Conservation (phyloP, 225 moss, liverwort and hornwort genomes). For the Polytrichum formosum region DNA sequence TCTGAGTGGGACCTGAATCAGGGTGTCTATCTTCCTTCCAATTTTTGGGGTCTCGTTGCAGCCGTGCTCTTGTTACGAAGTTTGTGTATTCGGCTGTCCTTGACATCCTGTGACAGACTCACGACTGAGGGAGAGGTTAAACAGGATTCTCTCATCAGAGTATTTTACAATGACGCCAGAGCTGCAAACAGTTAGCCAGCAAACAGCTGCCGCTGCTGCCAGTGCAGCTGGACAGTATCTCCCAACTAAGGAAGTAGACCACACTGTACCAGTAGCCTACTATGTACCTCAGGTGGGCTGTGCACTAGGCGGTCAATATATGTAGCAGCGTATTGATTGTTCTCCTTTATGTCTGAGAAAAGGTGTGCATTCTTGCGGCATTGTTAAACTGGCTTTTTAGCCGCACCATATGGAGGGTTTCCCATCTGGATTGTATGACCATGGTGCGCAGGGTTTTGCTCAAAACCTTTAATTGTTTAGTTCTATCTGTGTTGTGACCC, state of each 20-base stretch:
- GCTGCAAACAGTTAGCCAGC: constrained; percentile 85
- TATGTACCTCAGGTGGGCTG: constrained; percentile 46
- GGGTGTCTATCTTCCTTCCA: too few species aligned
- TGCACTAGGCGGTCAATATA: constrained; percentile 6
- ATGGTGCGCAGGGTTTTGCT: too few species aligned
- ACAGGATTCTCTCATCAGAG: constrained; percentile 80
- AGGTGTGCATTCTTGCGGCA: too few species aligned
- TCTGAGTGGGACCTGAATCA: too few species aligned
- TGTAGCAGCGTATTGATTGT: too few species aligned
- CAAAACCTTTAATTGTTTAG: too few species aligned
- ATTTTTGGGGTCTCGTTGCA: too few species aligned
- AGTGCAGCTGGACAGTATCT: constrained; percentile 88
- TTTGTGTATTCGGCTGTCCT: constrained; percentile 20
- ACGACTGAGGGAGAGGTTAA: constrained; percentile 70
- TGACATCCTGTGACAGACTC: constrained; percentile 58
- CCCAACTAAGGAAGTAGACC: constrained; percentile 43
- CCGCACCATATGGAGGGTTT: too few species aligned
- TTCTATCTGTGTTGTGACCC: background rate
- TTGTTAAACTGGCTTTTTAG: too few species aligned
- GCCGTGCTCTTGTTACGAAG: too few species aligned
- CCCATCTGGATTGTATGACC: too few species aligned
- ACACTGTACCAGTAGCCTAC: constrained; percentile 30
- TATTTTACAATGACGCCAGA: constrained; percentile 94
- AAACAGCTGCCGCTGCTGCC: constrained; percentile 90
- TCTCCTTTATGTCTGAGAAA: too few species aligned